Conservation (phyloP, 495 filamentous ascomycete species). For the Beverwykella pulmonaria region DNA sequence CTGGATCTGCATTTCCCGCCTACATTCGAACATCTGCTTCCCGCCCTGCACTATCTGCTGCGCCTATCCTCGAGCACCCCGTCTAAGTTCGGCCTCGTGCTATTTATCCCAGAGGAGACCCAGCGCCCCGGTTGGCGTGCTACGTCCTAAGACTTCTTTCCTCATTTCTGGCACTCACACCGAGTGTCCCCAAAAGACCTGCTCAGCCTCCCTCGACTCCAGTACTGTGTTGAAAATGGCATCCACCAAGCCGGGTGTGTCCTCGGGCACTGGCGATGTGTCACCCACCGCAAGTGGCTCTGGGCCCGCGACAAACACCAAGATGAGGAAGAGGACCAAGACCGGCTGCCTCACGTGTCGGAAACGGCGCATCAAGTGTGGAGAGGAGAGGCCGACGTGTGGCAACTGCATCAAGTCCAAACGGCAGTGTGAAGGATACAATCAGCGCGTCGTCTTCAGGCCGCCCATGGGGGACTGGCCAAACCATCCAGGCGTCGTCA, state of each 20-base stretch:
- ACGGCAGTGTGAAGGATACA: slow-evolving; percentile 92
- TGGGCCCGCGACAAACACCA: slow-evolving; percentile 30
- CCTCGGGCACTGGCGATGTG: slow-evolving; percentile 15
- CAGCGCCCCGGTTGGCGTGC: slow-evolving; percentile 1
- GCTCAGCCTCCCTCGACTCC: too few relatives aligned
- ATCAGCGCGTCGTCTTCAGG: slow-evolving; percentile 89
- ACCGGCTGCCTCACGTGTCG: slow-evolving; percentile 96
- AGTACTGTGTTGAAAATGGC: slow-evolving; percentile 3
- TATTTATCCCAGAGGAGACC: too few relatives aligned
- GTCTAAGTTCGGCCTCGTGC: too few relatives aligned
- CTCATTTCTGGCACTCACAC: slow-evolving; percentile 3
- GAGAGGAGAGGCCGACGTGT: slow-evolving; percentile 90
- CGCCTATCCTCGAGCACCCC: neutral
- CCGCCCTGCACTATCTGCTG: slow-evolving; percentile 16
- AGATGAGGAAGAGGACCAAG: slow-evolving; percentile 79
- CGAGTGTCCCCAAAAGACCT: neutral
- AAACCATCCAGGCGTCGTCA: slow-evolving; percentile 33
- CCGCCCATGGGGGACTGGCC: slow-evolving; percentile 66
- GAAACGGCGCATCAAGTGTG: slow-evolving; percentile 94
- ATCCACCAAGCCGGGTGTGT: slow-evolving; percentile 7
- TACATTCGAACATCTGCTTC: slow-evolving; percentile 17
- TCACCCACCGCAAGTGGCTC: slow-evolving; percentile 18
- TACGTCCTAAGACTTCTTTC: slow-evolving; percentile 10
- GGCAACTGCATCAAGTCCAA: slow-evolving; percentile 94
- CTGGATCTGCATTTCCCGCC: slow-evolving; percentile 19